These are phyloP conservation scores for Globisporangium irregulare DNA, from an alignment of 352 stramenopile species.

Conservation along the genomic window DNA sequence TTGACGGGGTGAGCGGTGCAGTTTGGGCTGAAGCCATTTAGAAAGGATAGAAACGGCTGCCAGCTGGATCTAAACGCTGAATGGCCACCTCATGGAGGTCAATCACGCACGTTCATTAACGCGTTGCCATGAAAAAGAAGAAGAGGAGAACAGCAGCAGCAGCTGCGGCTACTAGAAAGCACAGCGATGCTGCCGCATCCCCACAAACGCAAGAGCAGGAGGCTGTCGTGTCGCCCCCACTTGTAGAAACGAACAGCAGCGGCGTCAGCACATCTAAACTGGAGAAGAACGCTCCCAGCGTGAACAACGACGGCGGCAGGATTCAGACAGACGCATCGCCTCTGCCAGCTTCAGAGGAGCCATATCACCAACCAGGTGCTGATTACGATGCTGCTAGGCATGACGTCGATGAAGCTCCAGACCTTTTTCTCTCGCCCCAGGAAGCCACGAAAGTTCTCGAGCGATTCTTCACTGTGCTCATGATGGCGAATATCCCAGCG, in stretches of 20 bases:
- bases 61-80: not conserved
- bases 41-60: not conserved
- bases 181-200: not conserved
- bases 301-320: too few relatives aligned
- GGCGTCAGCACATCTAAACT: not conserved
- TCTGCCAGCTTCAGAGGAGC: not conserved
- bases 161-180: not conserved
- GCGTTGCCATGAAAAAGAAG: slow-evolving; percentile 13
- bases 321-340: not conserved
- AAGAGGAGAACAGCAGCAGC: slow-evolving; percentile 5
- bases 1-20: not conserved
- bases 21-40: not conserved
- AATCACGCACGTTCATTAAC: not conserved
- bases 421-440: not conserved
- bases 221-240: not conserved
- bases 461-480: slow-evolving; percentile 26
- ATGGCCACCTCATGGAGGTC: not conserved
- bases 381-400: not conserved
- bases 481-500: slow-evolving; percentile 21
- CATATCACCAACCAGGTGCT: not conserved
- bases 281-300: not conserved
- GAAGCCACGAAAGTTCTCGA: slow-evolving; percentile 18
- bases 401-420: not conserved
- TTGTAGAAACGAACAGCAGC: not conserved
- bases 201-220: not conserved